Conservation (phyloP, 176 grass and related monocot species). For the Paspalum notatum region DNA sequence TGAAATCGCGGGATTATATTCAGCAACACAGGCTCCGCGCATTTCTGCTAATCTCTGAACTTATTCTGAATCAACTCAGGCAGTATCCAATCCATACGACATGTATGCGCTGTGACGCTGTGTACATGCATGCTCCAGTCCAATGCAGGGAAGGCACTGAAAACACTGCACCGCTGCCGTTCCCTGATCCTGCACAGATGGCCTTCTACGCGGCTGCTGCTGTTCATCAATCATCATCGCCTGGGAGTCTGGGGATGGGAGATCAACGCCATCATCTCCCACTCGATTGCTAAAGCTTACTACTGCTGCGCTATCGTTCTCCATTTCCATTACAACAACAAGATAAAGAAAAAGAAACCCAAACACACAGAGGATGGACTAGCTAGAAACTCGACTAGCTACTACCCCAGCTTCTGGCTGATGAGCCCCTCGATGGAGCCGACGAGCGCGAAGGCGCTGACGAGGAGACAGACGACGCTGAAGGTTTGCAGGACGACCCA, state of each 20-base stretch:
- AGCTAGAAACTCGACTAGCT: background rate
- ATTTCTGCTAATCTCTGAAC: background rate
- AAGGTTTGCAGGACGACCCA: conserved; percentile 69
- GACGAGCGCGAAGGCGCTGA: conserved; percentile 69
- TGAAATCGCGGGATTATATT: background rate
- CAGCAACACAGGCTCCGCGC: background rate
- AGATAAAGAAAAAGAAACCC: background rate
- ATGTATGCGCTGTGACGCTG: conserved; percentile 1
- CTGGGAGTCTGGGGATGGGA: background rate
- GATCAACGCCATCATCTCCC: background rate
- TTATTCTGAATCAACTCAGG: background rate
- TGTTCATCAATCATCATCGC: conserved; percentile 4
- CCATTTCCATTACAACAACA: background rate
- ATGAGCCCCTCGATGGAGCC: conserved; percentile 70
- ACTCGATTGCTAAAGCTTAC: background rate
- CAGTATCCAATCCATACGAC: background rate
- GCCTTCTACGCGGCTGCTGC: background rate
- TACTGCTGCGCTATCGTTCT: background rate
- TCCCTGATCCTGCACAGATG: conserved; percentile 8
- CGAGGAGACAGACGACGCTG: conserved; percentile 60
- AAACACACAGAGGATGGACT: background rate
- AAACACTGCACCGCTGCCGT: conserved; percentile 14
- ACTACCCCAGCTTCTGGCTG: conserved; percentile 57
- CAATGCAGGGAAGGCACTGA: conserved; percentile 27
- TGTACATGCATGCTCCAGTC: background rate